These are phyloP conservation scores for Pseudogymnoascus sp. DNA, from an alignment of 2,329 filamentous ascomycete genomes.

Conservation along the genomic window DNA sequence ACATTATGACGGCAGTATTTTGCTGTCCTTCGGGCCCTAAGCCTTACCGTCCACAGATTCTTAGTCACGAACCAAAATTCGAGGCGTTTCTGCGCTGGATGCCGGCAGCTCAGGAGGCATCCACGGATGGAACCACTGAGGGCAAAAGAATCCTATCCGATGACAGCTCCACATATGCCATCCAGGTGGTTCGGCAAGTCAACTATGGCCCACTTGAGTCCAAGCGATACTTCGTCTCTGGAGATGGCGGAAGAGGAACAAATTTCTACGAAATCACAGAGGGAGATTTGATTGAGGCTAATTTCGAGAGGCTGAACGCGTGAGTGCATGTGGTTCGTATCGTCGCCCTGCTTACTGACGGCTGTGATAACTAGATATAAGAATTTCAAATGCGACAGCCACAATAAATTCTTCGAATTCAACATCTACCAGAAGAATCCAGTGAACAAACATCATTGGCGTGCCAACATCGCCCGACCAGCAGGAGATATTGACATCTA, in stretches of 20 bases:
- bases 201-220: conserved; percentile 39
- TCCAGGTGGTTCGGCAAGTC: conserved; percentile 39
- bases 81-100: conserved; percentile 2
- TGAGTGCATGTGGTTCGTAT: conserved; percentile 22
- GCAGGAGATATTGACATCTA: conserved; percentile 33
- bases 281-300: conserved; percentile 33
- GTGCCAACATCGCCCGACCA: conserved; percentile 36
- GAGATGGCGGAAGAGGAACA: background rate
- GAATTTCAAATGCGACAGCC: conserved; percentile 37
- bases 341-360: background rate
- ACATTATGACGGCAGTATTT: conserved; percentile 5
- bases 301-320: conserved; percentile 40
- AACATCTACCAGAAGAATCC: conserved; percentile 44
- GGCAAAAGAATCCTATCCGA: background rate
- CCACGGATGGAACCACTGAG: background rate
- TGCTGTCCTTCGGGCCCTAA: background rate
- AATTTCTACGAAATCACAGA: conserved; percentile 33
- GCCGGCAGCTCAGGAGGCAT: background rate
- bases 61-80: conserved; percentile 7
- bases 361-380: conserved; percentile 33
- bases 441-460: conserved; percentile 39
- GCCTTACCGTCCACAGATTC: background rate
- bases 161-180: conserved; percentile 18
- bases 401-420: conserved; percentile 42
- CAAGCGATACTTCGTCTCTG: conserved; percentile 36